Evolutionary conservation across 495 filamentous ascomycete genomes (phyloP), one percentile per base, ranked within the genome.

Genomic region (Penicillium mononematosum): DNA sequence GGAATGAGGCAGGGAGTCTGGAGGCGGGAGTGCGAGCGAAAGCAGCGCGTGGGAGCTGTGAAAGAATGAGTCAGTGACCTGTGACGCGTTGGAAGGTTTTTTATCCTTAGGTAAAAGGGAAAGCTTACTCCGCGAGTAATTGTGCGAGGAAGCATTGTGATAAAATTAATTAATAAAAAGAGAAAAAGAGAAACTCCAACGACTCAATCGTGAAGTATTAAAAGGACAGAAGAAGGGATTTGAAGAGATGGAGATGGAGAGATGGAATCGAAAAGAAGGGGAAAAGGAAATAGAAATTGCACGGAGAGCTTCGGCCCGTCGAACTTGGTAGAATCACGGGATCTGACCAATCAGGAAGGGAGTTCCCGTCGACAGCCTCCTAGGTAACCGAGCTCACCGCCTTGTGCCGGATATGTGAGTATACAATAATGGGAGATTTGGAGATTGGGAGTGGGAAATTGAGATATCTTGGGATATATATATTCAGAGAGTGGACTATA

Each of bases 61-160:
- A 29, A 36, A n/a, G 22, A 53, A 17, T 27, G 34, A 49, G 62
- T 73, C 51, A 73, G 70, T 63, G 16, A 43, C 48, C 50, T 58
- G 57, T 52, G 59, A 64, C 65, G 61, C 55, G 62, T 67, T 34
- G 11, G 29, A 27, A 24, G 31, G 4, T 25, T 25, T 45, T 50
- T 56, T 50, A 25, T 19, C n/a, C 41, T 47, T 47, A 51, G 52
- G 50, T 24, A 61, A 62, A 70, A 70, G 68, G 72, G 34, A 14
- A 84, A 34, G 27, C 86, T 80, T 86, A 96, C 91, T 75, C 83
- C 86, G 79, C 78, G 77, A 62, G 76, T 75, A 59, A 83, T 68
- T 71, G 76, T 81, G 62, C 77, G 81, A 62, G 81, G 73, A 62
- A 84, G 68, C 81, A 84, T 84, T 72, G 71, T 81, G 67, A 62